Conservation (phyloP, 208 protist species). For the Entamoeba histolytica region DNA sequence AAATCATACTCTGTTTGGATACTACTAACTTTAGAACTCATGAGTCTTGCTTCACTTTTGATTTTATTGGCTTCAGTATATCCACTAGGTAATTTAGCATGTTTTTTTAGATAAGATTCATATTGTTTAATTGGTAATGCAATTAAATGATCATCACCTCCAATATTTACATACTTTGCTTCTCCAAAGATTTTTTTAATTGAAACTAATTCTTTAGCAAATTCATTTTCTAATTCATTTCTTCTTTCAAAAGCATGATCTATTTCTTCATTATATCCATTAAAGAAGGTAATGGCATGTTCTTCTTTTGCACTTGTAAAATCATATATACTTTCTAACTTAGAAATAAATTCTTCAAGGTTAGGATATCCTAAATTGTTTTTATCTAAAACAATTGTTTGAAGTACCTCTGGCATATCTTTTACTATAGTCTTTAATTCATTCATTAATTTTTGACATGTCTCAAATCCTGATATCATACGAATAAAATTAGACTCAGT, state of each 20-base stretch:
- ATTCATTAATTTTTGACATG: background rate
- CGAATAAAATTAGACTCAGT: background rate
- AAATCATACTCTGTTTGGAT: background rate
- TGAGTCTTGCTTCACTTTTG: background rate
- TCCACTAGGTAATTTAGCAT: background rate
- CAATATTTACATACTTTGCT: background rate
- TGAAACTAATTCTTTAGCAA: background rate
- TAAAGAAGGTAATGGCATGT: background rate
- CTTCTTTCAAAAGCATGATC: background rate
- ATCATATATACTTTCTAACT: background rate
- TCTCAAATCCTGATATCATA: background rate
- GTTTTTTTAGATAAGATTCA: background rate
- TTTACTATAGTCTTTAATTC: background rate
- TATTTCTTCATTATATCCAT: background rate
- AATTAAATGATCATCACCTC: background rate
- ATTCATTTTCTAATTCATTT: background rate
- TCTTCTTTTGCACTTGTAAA: background rate
- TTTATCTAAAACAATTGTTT: background rate
- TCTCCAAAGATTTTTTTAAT: background rate
- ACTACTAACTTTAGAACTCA: background rate
- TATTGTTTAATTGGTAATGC: background rate
- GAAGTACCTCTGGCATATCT: background rate
- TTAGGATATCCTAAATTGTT: background rate
- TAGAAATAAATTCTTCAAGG: background rate
- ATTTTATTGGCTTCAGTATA: background rate